Evolutionary conservation across 2,329 filamentous ascomycete genomes (phyloP), one percentile per base, ranked within the genome.

Genomic region (Pyrenophora teres): DNA sequence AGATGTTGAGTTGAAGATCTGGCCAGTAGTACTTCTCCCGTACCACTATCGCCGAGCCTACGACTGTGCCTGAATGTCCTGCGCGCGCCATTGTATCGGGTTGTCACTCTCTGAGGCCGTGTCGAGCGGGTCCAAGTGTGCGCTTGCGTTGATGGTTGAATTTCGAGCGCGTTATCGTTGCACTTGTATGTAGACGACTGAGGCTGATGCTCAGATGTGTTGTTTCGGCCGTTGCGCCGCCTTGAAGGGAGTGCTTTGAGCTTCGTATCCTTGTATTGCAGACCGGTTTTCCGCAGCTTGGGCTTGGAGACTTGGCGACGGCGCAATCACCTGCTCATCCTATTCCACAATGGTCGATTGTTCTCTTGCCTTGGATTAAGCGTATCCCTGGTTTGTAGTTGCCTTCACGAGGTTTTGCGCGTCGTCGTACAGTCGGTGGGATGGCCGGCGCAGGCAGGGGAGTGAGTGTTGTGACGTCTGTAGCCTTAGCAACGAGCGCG

Each of bases 1-100:
- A 87, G 63, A 85, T 72, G 64, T 87, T 86, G 59, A 87, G 78
- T 63, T 86, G 83, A 41, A 82, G 76, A 69, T 87, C 83, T 2
- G 84, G 84, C 84, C 84, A 87, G 74, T 80, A 81, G 75, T 86
- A 87, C 63, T 80, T 78, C 59, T 79, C 71, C 25, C 77, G 75
- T 32, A 79, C 75, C 40, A 79, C 71, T 16, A 78, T 73, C 39
- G 70, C 74, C 10, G 68, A 70, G 38, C 68, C 67, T 39, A 75
- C 70, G 2, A 73, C 63, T 40, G 71, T 73, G 43, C 56, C 62
- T 43, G 64, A 65, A 45, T 67, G 62, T 31, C 64, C 64, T 57
- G 54, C 57, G 50, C 73, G 71, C 47, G 73, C 73, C 73, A 75
- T 75, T 50, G 50, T 60, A 50, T 43, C 21, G 21, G n/a, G 33